Evolutionary conservation across 805 yeast species (phyloP), one percentile per base, ranked within the genome.

Genomic region (Yarrowia keelungensis): DNA sequence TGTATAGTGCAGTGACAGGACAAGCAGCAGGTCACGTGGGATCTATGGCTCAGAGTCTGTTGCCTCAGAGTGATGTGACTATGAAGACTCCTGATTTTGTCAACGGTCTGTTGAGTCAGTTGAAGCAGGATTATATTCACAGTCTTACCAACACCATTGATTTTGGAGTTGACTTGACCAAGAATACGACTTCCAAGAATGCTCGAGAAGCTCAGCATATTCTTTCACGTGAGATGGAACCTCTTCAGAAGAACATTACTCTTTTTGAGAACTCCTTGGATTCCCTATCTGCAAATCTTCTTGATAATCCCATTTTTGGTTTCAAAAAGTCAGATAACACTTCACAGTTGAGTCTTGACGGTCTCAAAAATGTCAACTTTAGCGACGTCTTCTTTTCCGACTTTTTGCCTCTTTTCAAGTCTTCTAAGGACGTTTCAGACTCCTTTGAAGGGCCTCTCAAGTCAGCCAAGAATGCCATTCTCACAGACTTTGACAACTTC

Each of bases 1-100:
- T 56, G 50, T 56, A 56, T 41, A 42, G 41, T 26, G 14, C 49
- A 1, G 49, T 56, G n/a, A 32, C 64, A 11, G 64, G 64, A 8
- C 64, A 56, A n/a, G 64, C 49, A 11, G 64, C 49, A 4, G 43
- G 49, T 32, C 12, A 56, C 38, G 64, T 56, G 47, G 41, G 38
- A n/a, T 15, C 10, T 10, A n/a, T 43, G 41, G 41, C 64, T 11
- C 39, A 32, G 2, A n/a, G 43, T 41, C 39, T 56, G 3, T 7
- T 56, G 2, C 64, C 64, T n/a, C 22, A 8, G 7, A 26, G n/a
- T 10, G 64, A 56, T 16, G 47, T 43, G 16, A 42, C 64, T 10
- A 16, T 26, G 26, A 56, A 26, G 39, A 26, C 26, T 15, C 64
- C 64, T 3, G 39, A 12, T 10, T 41, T 42, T n/a, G 49, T 56